Evolutionary conservation across 2,329 filamentous ascomycete genomes (phyloP).

Genomic region (Cladosporium sp.): DNA sequence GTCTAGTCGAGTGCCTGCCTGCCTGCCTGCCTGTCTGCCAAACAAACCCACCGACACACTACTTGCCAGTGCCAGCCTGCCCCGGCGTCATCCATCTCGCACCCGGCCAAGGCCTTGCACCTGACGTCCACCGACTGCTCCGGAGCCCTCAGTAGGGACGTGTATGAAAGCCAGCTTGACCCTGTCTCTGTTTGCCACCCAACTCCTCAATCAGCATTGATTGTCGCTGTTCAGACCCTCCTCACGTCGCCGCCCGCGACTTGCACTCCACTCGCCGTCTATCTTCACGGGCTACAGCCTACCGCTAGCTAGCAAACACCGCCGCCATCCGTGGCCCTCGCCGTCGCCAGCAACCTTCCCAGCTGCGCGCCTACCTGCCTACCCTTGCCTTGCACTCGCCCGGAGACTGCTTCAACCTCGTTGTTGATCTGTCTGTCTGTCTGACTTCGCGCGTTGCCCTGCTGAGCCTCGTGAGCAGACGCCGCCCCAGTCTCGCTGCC

Average conservation of each 20-base stretch:
- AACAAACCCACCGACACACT: background rate
- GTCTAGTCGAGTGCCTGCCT: background rate
- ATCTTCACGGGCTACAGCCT: constrained; percentile 15
- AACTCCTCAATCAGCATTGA: constrained; percentile 21
- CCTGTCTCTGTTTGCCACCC: constrained; percentile 18
- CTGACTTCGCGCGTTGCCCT: background rate
- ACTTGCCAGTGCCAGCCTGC: background rate
- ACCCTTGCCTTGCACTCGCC: background rate
- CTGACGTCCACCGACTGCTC: constrained; percentile 8
- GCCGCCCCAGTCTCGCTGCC: background rate
- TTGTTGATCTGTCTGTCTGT: background rate
- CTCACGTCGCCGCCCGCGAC: background rate
- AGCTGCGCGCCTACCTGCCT: background rate
- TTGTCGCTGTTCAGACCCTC: constrained; percentile 16
- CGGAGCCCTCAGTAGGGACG: background rate
- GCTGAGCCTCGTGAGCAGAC: background rate
- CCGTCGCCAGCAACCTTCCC: background rate
- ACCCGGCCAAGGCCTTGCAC: constrained; percentile 11
- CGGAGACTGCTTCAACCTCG: background rate
- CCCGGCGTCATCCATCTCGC: constrained; percentile 5
- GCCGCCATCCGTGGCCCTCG: background rate
- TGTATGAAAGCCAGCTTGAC: constrained; percentile 19
- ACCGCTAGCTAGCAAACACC: constrained; percentile 15
- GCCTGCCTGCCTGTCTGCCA: background rate
- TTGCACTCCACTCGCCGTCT: constrained; percentile 6